Evolutionary conservation across 2,329 filamentous ascomycete species (phyloP).

Genomic region (Sporothrix variecibatus): DNA sequence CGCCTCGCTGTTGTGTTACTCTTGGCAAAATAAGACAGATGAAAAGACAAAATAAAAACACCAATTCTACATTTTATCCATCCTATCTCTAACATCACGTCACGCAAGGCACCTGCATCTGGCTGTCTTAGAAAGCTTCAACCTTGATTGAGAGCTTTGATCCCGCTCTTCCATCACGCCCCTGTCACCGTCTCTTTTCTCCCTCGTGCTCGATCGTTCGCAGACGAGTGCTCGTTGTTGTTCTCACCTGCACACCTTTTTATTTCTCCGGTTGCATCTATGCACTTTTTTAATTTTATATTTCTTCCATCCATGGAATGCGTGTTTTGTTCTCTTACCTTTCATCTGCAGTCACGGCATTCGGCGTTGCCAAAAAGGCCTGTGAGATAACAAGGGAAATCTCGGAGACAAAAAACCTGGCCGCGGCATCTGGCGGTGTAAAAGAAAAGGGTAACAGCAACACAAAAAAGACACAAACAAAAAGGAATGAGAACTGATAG

Average conservation of each 20-base stretch:
- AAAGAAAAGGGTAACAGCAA: neutral
- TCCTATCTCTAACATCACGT: neutral
- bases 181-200: neutral
- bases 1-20: neutral
- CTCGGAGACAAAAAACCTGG: neutral
- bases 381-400: neutral
- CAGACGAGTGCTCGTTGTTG: constrained; percentile 23
- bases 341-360: neutral
- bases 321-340: neutral
- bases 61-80: neutral
- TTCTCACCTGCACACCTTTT: constrained; percentile 1
- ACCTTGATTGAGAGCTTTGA: neutral
- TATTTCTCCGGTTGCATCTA: neutral
- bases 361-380: neutral
- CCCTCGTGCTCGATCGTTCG: constrained; percentile 18
- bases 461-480: neutral
- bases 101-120: neutral
- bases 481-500: neutral
- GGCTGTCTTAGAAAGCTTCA: neutral
- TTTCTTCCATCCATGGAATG: neutral
- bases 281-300: neutral
- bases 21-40: neutral
- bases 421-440: constrained; percentile 23
- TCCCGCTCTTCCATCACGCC: neutral
- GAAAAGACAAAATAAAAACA: neutral